Conservation (phyloP, 1,284 basidiomycete species). For the Mixia osmundae region DNA sequence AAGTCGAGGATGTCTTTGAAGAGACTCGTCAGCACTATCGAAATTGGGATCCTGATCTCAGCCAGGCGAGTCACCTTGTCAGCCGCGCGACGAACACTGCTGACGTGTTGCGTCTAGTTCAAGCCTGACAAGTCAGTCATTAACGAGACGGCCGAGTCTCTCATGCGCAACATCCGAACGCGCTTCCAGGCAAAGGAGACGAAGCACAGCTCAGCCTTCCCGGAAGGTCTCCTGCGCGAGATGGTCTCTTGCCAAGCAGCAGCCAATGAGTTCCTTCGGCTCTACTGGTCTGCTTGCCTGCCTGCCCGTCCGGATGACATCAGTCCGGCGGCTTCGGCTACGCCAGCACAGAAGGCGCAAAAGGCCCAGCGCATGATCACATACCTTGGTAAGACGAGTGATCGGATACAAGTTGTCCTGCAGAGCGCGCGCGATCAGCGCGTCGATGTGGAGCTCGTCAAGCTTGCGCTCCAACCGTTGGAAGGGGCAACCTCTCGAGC, state of each 20-base stretch:
- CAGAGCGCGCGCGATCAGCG: constrained; percentile 36
- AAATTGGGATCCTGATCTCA: constrained; percentile 5
- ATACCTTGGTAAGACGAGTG: constrained; percentile 50
- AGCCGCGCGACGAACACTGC: neutral
- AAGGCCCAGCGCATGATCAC: constrained; percentile 65
- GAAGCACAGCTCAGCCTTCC: constrained; percentile 37
- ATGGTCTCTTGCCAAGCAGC: constrained; percentile 76
- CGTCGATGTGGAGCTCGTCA: constrained; percentile 38
- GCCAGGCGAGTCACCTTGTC: neutral
- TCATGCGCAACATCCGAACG: neutral
- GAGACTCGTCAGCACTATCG: neutral
- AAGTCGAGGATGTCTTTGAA: constrained; percentile 4
- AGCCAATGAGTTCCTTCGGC: constrained; percentile 81
- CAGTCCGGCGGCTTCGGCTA: constrained; percentile 27
- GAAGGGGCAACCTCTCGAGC: too few relatives aligned
- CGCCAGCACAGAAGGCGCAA: constrained; percentile 31
- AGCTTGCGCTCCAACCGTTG: too few relatives aligned
- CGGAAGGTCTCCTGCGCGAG: constrained; percentile 47
- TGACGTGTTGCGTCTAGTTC: neutral
- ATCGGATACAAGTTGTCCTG: constrained; percentile 55
- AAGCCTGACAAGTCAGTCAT: neutral
- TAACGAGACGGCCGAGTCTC: neutral
- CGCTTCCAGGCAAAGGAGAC: neutral
- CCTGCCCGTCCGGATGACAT: constrained; percentile 40
- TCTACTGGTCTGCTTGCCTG: constrained; percentile 78